Percentiles rank a stretch among this genome's conserved stretches.
Evolutionary conservation across 1,284 basidiomycete genomes (phyloP).

Genomic region (Cutaneotrichosporon daszewskae): DNA sequence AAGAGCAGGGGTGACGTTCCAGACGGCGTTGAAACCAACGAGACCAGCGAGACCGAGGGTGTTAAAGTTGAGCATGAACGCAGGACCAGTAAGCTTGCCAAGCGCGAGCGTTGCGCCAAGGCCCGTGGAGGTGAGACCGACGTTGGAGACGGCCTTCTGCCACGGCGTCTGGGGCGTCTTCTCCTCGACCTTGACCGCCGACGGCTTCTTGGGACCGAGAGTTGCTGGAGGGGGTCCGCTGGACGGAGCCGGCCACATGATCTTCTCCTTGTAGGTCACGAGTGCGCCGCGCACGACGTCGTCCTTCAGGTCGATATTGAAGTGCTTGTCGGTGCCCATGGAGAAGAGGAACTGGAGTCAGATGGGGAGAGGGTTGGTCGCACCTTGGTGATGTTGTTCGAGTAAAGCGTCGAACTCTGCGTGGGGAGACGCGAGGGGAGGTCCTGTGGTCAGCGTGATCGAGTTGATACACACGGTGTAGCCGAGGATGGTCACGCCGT

Average conservation of each 20-base stretch:
- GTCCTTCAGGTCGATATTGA: conserved; percentile 64
- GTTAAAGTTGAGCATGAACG: conserved; percentile 78
- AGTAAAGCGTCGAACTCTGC: conserved; percentile 77
- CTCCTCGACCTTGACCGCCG: conserved; percentile 51
- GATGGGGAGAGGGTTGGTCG: not conserved
- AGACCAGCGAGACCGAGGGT: conserved; percentile 65
- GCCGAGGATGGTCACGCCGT: conserved; percentile 75
- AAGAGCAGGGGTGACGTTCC: conserved; percentile 76
- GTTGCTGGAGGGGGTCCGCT: conserved; percentile 49
- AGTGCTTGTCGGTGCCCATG: conserved; percentile 60
- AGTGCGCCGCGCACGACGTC: conserved; percentile 76
- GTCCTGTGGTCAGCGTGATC: conserved; percentile 53
- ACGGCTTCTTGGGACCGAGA: conserved; percentile 47
- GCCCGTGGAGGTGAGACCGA: conserved; percentile 63
- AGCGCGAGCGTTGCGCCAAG: conserved; percentile 66
- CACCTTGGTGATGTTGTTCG: conserved; percentile 74
- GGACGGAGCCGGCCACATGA: conserved; percentile 56
- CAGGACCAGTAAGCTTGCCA: conserved; percentile 67
- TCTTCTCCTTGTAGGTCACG: conserved; percentile 62
- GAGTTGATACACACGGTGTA: conserved; percentile 23
- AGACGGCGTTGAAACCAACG: conserved; percentile 78
- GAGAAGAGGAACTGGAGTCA: conserved; percentile 61
- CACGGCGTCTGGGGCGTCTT: conserved; percentile 61
- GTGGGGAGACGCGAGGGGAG: conserved; percentile 75
- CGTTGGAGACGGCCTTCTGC: conserved; percentile 68